Conservation (phyloP, 1,284 basidiomycete species). For the Rhodotorula sp. region DNA sequence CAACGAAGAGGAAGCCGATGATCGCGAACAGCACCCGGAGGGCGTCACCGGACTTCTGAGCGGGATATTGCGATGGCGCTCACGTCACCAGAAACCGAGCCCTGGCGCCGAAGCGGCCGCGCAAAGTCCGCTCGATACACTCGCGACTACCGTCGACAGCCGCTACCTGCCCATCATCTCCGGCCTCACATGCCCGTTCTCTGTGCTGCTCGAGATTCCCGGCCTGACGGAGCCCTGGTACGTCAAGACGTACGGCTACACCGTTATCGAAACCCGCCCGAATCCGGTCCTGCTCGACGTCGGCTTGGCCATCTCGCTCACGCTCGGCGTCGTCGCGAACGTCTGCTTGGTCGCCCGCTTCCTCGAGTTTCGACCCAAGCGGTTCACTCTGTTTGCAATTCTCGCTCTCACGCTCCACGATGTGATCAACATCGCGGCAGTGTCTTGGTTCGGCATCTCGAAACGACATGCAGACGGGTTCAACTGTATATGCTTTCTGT, state of each 20-base stretch:
- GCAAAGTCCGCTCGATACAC: not conserved
- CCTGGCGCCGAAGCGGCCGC: not conserved
- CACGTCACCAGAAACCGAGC: not conserved
- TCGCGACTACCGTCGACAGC: not conserved
- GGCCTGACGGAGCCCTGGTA: conserved; percentile 58
- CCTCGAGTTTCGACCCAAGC: conserved; percentile 52
- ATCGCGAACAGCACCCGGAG: not conserved
- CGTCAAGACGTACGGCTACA: conserved; percentile 47
- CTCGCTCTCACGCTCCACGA: conserved; percentile 62
- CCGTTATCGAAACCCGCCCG: conserved; percentile 55
- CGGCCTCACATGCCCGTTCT: conserved; percentile 69
- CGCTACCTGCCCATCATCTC: conserved; percentile 61
- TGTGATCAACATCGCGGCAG: conserved; percentile 63
- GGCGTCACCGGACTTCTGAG: not conserved
- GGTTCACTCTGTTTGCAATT: conserved; percentile 54
- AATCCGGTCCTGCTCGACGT: conserved; percentile 62
- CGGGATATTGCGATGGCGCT: not conserved
- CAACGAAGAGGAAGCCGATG: not conserved
- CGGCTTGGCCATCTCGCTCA: conserved; percentile 67
- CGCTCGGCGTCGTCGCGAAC: conserved; percentile 68
- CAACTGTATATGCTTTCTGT: not conserved
- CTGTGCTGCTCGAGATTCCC: conserved; percentile 66
- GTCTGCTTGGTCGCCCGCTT: conserved; percentile 67
- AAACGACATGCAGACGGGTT: conserved; percentile 63
- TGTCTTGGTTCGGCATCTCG: conserved; percentile 64